A percentile compares a stretch with the other conserved stretches of the same genome.
These are phyloP conservation scores for Arctostaphylos glauca DNA, from an alignment of 148 eudicot species.

Conservation along the genomic window DNA sequence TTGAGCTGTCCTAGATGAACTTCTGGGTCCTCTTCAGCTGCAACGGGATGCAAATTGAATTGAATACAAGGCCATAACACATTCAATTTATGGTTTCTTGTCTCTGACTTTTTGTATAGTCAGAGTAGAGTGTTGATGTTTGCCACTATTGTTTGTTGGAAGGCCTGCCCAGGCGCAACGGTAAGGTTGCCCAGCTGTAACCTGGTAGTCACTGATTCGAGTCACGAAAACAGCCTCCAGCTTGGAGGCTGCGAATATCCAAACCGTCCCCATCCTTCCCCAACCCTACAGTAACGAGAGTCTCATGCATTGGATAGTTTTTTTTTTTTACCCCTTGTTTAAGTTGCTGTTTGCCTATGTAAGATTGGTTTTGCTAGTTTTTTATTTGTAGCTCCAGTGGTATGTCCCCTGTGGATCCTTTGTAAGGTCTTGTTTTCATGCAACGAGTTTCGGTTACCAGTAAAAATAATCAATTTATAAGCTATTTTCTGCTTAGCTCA, in stretches of 20 bases:
- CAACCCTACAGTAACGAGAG: too few species aligned
- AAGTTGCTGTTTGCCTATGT: not conserved
- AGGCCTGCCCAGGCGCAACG: too few species aligned
- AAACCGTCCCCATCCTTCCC: too few species aligned
- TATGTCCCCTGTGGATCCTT: not conserved
- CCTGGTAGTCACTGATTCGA: too few species aligned
- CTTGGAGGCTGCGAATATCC: too few species aligned
- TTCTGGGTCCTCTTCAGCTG: constrained; percentile 94
- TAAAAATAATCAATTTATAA: not conserved
- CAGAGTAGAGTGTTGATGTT: not conserved
- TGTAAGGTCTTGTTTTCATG: not conserved
- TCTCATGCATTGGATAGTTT: too few species aligned
- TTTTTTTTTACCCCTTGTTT: too few species aligned
- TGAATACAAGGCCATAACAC: not conserved
- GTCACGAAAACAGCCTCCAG: too few species aligned
- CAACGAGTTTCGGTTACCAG: not conserved
- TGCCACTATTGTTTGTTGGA: not conserved
- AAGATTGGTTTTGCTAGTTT: not conserved
- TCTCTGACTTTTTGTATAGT: not conserved
- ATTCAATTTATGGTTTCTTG: not conserved
- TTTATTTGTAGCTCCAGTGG: not conserved
- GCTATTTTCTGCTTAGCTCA: constrained; percentile 10
- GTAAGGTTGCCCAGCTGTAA: too few species aligned
- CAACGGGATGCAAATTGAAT: constrained; percentile 12
- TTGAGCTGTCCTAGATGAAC: constrained; percentile 83